Evolutionary conservation across 805 yeast species (phyloP), one percentile per base, ranked within the genome.

Genomic region (Maudiozyma saulgeensis): DNA sequence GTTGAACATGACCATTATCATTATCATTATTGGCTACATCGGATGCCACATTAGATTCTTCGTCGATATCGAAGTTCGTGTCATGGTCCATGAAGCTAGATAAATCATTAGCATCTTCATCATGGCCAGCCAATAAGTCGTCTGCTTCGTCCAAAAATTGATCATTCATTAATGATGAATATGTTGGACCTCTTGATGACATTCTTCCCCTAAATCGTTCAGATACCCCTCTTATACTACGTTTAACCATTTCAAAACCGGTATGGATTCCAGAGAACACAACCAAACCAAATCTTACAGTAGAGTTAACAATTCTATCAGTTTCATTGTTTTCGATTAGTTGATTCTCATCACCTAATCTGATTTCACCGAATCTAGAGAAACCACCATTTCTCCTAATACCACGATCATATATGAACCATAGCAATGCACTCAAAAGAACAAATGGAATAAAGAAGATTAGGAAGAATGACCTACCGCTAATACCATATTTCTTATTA

Each of bases 351-450:
- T 81, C 88, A 45, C 88, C 95, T 43, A 90, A 73, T 54, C 95
- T 74, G 51, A 90, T 90, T 64, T 85, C 95, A 16, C 96, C 96
- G 64, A 87, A 82, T 57, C 86, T 74, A 34, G 78, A 68, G 63
- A 83, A 80, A 0, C 89, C 89, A 23, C 90, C 90, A 61, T 83
- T 83, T 56, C 89, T 73, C 51, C 87, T 79, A 52, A 87, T 80
- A 47, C 95, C 95, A 59, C 82, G 78, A 53, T 85, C 88, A 64
- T 85, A 89, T 21, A 88, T 81, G 61, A 87, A 78, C 77, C 80
- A 82, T 1, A 82, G 76, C n/a, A 73, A 69, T 7, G 77, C 58
- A 51, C 78, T 75, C 2, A 80, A 78, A 51, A 71, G 60, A 1
- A 68, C 48, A 2, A 83, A 50, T 15, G 95, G 91, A 16, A 84